These are phyloP conservation scores for Coemansia reversa DNA, from an alignment of 192 early-diverging fungal genomes.

Conservation along the genomic window DNA sequence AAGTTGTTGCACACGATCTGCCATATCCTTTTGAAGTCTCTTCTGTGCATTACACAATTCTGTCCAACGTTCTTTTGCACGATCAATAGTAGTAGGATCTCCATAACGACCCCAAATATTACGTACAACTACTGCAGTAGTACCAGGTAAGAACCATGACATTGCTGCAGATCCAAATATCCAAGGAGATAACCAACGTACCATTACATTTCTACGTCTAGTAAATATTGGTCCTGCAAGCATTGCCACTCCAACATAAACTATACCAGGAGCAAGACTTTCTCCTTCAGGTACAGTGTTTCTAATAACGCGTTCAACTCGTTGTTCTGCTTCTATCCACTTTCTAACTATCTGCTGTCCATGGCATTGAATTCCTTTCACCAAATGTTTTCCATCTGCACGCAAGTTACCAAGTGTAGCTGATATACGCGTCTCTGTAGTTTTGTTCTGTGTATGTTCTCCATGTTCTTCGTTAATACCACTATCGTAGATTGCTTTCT, in stretches of 20 bases:
- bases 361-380: background rate
- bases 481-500: conserved; percentile 49
- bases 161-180: conserved; percentile 38
- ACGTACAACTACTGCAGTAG: conserved; percentile 33
- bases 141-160: conserved; percentile 46
- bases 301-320: conserved; percentile 7
- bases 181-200: conserved; percentile 45
- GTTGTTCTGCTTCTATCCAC: conserved; percentile 29
- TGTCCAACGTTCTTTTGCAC: background rate
- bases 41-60: background rate
- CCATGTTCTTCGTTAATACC: background rate
- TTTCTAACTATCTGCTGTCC: conserved; percentile 20
- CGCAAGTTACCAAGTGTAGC: conserved; percentile 11
- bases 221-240: conserved; percentile 54
- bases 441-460: background rate
- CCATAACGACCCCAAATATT: conserved; percentile 53
- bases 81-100: conserved; percentile 33
- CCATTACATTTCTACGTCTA: conserved; percentile 28
- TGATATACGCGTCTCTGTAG: conserved; percentile 15
- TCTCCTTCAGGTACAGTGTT: conserved; percentile 44
- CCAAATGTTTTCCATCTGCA: background rate
- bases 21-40: background rate
- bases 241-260: conserved; percentile 48
- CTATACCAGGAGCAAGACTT: conserved; percentile 32
- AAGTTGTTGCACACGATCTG: conserved; percentile 31